Evolutionary conservation across 2,329 filamentous ascomycete species (phyloP).

Genomic region (Raffaelea albimanens): DNA sequence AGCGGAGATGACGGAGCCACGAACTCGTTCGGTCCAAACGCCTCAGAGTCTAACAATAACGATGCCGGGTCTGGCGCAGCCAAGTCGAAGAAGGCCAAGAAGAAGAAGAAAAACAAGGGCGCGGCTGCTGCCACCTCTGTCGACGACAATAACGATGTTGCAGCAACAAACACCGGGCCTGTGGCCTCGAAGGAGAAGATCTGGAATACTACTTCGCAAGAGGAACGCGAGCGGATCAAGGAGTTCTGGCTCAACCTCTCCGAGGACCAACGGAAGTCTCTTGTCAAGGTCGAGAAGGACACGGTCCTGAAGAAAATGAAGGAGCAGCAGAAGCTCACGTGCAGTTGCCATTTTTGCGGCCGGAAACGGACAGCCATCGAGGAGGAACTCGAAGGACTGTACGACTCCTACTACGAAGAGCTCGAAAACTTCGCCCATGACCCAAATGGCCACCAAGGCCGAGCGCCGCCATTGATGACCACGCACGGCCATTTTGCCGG

Average conservation of each 20-base stretch:
- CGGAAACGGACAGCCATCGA: conserved; percentile 95
- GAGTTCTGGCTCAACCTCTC: conserved; percentile 94
- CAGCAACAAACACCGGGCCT: conserved; percentile 5
- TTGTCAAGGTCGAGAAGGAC: conserved; percentile 98
- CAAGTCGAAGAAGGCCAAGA: conserved; percentile 53
- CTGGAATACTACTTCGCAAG: conserved; percentile 91
- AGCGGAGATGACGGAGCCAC: conserved; percentile 45
- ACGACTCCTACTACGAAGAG: conserved; percentile 97
- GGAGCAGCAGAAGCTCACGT: conserved; percentile 98
- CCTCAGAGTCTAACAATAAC: conserved; percentile 22
- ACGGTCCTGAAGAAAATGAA: conserved; percentile 99
- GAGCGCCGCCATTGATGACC: conserved; percentile 60
- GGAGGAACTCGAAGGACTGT: conserved; percentile 92
- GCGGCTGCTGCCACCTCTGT: not conserved
- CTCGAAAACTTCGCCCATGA: conserved; percentile 94
- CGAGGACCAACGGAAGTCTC: conserved; percentile 86
- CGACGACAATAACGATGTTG: conserved; percentile 9
- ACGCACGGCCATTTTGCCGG: conserved; percentile 54
- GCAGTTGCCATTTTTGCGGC: conserved; percentile 94
- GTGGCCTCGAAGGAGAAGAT: conserved; percentile 69
- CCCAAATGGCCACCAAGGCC: conserved; percentile 49
- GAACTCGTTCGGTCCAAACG: conserved; percentile 18
- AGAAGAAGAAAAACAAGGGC: conserved; percentile 54
- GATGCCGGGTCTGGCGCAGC: conserved; percentile 15
- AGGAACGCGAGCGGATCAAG: conserved; percentile 95